A percentile compares a stretch with the other conserved stretches of the same genome.
Evolutionary conservation across 495 filamentous ascomycete species (phyloP).

Genomic region (Aspergillus nidulans): DNA sequence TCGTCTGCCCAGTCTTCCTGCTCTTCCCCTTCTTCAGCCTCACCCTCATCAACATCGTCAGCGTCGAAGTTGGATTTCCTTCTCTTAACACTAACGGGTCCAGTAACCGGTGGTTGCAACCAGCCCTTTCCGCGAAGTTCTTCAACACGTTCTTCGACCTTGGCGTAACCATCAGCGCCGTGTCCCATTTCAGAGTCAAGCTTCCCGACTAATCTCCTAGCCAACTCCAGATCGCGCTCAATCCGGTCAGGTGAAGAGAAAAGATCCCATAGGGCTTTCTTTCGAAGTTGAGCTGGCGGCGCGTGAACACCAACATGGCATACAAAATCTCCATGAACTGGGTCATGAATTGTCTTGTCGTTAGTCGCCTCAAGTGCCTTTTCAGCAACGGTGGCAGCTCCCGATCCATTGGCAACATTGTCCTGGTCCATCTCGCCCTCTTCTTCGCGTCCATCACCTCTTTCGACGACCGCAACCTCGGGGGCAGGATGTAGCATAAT

Average conservation of each 20-base stretch:
- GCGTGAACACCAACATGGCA: slow-evolving; percentile 96
- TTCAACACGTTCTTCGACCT: slow-evolving; percentile 83
- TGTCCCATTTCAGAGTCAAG: slow-evolving; percentile 75
- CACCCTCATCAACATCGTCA: slow-evolving; percentile 66
- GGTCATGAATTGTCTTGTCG: slow-evolving; percentile 92
- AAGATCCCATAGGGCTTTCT: slow-evolving; percentile 96
- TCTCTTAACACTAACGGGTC: slow-evolving; percentile 56
- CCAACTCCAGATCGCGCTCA: slow-evolving; percentile 77
- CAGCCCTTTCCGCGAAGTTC: slow-evolving; percentile 66
- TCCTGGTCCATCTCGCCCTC: slow-evolving; percentile 53
- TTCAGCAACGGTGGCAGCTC: slow-evolving; percentile 55
- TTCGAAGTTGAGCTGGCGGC: slow-evolving; percentile 76
- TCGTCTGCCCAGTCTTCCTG: slow-evolving; percentile 75
- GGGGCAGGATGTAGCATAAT: slow-evolving; percentile 84
- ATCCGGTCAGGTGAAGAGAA: slow-evolving; percentile 88
- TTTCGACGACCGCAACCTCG: slow-evolving; percentile 52
- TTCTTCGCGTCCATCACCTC: slow-evolving; percentile 59
- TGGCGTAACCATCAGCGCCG: slow-evolving; percentile 61
- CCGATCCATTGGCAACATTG: slow-evolving; percentile 20
- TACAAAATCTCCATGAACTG: slow-evolving; percentile 87
- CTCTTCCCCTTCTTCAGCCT: slow-evolving; percentile 66
- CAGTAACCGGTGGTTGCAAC: slow-evolving; percentile 62
- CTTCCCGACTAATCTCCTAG: slow-evolving; percentile 66
- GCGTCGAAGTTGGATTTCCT: slow-evolving; percentile 54
- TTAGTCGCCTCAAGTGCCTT: slow-evolving; percentile 90